Evolutionary conservation across 2,329 filamentous ascomycete genomes (phyloP).

Genomic region (Pseudopyrenochaeta lycopersici): DNA sequence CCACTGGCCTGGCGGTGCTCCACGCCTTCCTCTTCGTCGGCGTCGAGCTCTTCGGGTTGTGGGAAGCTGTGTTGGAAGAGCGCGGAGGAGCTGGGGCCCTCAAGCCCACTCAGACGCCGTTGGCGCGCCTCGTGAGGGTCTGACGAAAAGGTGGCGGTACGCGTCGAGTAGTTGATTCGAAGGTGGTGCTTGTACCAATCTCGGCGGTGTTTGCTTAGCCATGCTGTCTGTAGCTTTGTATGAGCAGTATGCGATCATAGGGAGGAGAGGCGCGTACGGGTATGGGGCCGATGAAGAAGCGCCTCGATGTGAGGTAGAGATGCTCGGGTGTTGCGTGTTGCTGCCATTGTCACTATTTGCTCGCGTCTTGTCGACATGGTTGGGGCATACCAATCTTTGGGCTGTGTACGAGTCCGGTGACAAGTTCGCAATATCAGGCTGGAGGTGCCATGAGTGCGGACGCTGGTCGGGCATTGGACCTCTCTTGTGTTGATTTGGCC

Average conservation of each 20-base stretch:
- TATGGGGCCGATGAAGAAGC: conserved; percentile 72
- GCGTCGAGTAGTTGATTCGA: conserved; percentile 54
- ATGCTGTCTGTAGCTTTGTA: conserved; percentile 57
- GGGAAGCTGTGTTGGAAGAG: conserved; percentile 53
- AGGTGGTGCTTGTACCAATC: conserved; percentile 68
- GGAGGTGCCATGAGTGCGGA: conserved; percentile 44
- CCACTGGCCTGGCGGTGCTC: conserved; percentile 14
- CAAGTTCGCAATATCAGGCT: conserved; percentile 46
- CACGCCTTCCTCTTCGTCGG: conserved; percentile 34
- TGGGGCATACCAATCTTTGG: conserved; percentile 58
- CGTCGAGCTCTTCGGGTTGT: conserved; percentile 49
- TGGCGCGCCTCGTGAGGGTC: conserved; percentile 55
- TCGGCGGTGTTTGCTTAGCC: conserved; percentile 70
- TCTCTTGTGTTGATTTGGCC: conserved; percentile 21
- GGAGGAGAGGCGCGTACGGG: conserved; percentile 50
- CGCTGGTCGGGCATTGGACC: conserved; percentile 41
- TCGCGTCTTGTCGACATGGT: background rate
- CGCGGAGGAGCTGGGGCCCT: conserved; percentile 51
- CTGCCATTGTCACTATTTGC: conserved; percentile 42
- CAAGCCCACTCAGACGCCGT: conserved; percentile 53
- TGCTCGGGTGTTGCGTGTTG: conserved; percentile 70
- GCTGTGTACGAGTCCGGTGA: conserved; percentile 63
- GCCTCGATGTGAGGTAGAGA: conserved; percentile 67
- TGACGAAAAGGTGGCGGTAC: conserved; percentile 61
- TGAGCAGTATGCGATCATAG: conserved; percentile 19